Conservation (phyloP, 345 rosid species). For the thale cress (Arabidopsis thaliana) region TAIR10.1 NC_003070.9:12191001-12191500, state of each 20-base stretch:
- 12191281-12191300: background rate
- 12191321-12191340: constrained; percentile 17
- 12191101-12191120: background rate
- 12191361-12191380: constrained; percentile 31
- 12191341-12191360: constrained; percentile 23
- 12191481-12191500: constrained; percentile 67
- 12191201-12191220: background rate
- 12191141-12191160: background rate
- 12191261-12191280: constrained; percentile 1
- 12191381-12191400: constrained; percentile 32
- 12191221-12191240: background rate
- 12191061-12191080: background rate
- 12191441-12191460: constrained; percentile 51
- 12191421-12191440: background rate
- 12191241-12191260: background rate
- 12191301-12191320: constrained; percentile 18
- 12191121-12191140: background rate
- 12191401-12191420: background rate
- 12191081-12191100: background rate
- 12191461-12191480: constrained; percentile 63
- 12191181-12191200: background rate
- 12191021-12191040: no score
- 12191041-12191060: background rate
- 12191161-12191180: background rate
- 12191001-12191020: constrained; percentile 43